A percentile compares a stretch with the other conserved stretches of the same genome.
Evolutionary conservation across 306 rosid species (phyloP).

Genomic region (Vigna mungo): DNA sequence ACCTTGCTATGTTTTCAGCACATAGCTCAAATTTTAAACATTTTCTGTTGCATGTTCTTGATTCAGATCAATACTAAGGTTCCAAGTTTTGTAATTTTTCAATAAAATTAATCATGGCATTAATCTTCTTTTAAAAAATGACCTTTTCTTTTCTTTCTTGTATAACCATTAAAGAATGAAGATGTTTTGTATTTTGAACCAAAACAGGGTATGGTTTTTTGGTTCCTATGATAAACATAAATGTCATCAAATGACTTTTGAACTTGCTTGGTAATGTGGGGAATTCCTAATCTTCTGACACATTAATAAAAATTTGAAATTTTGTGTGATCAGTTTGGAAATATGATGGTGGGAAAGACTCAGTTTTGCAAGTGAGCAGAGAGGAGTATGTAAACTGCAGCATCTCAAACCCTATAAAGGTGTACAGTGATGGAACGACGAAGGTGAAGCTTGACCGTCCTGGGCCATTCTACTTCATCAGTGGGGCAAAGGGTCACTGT

Average conservation of each 20-base stretch:
- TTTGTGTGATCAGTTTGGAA: conserved; percentile 57
- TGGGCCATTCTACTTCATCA: conserved; percentile 79
- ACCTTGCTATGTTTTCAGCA: neutral
- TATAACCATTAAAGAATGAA: no score
- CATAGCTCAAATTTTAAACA: neutral
- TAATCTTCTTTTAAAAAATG: no score
- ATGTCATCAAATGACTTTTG: no score
- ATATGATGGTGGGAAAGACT: conserved; percentile 74
- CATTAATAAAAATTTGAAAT: no score
- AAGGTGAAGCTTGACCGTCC: conserved; percentile 63
- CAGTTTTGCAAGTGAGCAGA: conserved; percentile 68
- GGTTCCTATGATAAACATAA: no score
- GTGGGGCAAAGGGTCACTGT: conserved; percentile 75
- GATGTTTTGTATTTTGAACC: no score
- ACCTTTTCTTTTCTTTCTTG: no score
- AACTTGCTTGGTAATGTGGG: neutral
- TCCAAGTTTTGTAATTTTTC: no score
- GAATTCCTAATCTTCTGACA: neutral
- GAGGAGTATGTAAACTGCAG: conserved; percentile 66
- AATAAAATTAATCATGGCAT: no score
- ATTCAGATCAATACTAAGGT: neutral
- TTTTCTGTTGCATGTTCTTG: neutral
- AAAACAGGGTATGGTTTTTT: no score
- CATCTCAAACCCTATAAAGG: conserved; percentile 52
- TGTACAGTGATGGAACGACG: conserved; percentile 64